Conservation (phyloP, 495 filamentous ascomycete genomes). For the Penicillium silybi region DNA sequence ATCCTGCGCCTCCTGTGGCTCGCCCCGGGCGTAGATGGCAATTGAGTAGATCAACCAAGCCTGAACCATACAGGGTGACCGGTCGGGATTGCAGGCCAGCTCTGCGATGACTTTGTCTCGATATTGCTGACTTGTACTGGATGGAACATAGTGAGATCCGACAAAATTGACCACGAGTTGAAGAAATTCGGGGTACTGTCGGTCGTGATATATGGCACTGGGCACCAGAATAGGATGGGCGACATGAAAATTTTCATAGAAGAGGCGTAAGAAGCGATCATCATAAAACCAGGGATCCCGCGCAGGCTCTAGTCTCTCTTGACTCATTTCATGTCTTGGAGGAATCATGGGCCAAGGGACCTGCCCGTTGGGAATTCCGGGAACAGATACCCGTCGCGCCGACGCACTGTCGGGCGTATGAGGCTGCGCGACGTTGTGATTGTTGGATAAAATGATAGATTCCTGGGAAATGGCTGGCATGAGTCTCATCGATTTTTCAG, state of each 20-base stretch:
- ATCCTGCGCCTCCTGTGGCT: conserved; percentile 30
- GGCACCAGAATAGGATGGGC: conserved; percentile 40
- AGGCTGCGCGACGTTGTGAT: conserved; percentile 3
- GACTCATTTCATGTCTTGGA: conserved; percentile 7
- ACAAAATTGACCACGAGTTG: conserved; percentile 36
- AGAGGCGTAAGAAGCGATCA: conserved; percentile 32
- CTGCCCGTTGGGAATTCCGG: conserved; percentile 12
- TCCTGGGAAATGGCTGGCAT: conserved; percentile 5
- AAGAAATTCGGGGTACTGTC: conserved; percentile 34
- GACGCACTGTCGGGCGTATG: conserved; percentile 19
- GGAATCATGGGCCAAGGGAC: conserved; percentile 26
- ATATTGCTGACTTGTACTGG: conserved; percentile 18
- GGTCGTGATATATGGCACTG: conserved; percentile 26
- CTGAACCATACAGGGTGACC: conserved; percentile 35
- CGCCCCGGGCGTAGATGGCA: conserved; percentile 31
- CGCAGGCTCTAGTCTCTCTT: conserved; percentile 6
- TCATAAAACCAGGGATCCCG: conserved; percentile 24
- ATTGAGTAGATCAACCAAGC: conserved; percentile 38
- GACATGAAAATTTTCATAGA: conserved; percentile 40
- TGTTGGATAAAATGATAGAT: conserved; percentile 2
- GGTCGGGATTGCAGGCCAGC: conserved; percentile 23
- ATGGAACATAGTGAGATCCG: conserved; percentile 33
- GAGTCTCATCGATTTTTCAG: not conserved
- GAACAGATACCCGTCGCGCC: conserved; percentile 8
- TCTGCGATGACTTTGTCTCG: conserved; percentile 24